Conservation (phyloP, 495 filamentous ascomycete species). For the Usnea hakonensis region DNA sequence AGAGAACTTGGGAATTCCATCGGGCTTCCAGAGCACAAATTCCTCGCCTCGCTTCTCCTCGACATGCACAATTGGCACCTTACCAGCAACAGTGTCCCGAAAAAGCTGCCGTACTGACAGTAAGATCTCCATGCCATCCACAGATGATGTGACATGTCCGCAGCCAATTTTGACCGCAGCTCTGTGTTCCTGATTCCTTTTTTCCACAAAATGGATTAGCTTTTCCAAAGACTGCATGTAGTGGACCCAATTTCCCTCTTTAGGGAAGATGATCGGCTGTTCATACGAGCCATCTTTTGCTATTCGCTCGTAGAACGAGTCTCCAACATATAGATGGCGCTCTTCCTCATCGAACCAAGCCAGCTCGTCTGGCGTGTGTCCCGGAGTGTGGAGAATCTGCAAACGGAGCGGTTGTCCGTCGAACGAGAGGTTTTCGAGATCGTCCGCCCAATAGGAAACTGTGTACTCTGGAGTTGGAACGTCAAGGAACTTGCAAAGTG, state of each 20-base stretch:
- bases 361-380: slow-evolving; percentile 38
- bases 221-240: slow-evolving; percentile 28
- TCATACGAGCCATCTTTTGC: slow-evolving; percentile 19
- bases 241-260: slow-evolving; percentile 27
- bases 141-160: slow-evolving; percentile 28
- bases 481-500: slow-evolving; percentile 28
- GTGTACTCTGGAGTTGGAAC: slow-evolving; percentile 29
- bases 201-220: slow-evolving; percentile 24
- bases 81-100: slow-evolving; percentile 22
- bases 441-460: slow-evolving; percentile 31
- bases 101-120: slow-evolving; percentile 22
- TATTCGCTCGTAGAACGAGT: slow-evolving; percentile 34
- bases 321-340: slow-evolving; percentile 35
- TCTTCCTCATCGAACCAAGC: slow-evolving; percentile 35
- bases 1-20: slow-evolving; percentile 22
- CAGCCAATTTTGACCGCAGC: slow-evolving; percentile 25
- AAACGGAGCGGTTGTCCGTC: slow-evolving; percentile 17
- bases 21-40: slow-evolving; percentile 25
- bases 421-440: slow-evolving; percentile 25
- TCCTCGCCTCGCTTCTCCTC: slow-evolving; percentile 23
- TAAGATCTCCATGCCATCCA: slow-evolving; percentile 25
- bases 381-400: slow-evolving; percentile 35
- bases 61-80: slow-evolving; percentile 20
- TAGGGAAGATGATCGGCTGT: slow-evolving; percentile 33
- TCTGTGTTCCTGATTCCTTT: slow-evolving; percentile 16